Conservation (phyloP, 495 filamentous ascomycete genomes). For the Cairneyella variabilis region DNA sequence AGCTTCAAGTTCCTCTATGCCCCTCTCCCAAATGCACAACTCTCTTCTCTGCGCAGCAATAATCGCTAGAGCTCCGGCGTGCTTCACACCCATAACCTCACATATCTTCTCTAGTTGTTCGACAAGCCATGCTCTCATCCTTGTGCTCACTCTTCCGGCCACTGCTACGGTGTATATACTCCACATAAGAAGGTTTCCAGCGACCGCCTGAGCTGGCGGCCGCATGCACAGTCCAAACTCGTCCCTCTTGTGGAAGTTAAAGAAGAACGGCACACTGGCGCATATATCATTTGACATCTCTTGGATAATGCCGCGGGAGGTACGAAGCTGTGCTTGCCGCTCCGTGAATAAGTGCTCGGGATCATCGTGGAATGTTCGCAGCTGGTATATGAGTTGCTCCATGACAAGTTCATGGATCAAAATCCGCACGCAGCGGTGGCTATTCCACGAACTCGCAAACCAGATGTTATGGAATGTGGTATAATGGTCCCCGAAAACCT, state of each 20-base stretch:
- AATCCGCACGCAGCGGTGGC: neutral
- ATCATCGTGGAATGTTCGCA: neutral
- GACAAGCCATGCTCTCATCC: neutral
- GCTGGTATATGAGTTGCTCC: neutral
- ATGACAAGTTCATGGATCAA: neutral
- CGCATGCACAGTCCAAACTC: neutral
- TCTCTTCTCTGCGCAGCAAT: neutral
- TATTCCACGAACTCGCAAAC: neutral
- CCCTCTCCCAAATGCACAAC: neutral
- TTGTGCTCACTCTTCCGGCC: neutral
- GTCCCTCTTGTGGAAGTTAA: neutral
- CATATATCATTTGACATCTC: neutral
- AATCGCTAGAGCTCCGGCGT: neutral
- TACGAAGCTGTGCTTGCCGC: neutral
- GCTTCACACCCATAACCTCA: neutral
- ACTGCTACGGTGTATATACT: neutral
- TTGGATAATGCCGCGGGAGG: neutral
- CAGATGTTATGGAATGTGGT: neutral
- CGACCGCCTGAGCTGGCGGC: neutral
- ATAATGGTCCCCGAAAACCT: neutral
- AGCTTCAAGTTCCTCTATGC: neutral
- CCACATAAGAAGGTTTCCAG: neutral
- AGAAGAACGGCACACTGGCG: neutral
- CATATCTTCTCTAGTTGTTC: neutral
- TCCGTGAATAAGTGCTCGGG: neutral